Percentiles rank a stretch among this genome's conserved stretches.
Conservation (phyloP, 257 asterid genomes). For the Mentha longifolia region DNA sequence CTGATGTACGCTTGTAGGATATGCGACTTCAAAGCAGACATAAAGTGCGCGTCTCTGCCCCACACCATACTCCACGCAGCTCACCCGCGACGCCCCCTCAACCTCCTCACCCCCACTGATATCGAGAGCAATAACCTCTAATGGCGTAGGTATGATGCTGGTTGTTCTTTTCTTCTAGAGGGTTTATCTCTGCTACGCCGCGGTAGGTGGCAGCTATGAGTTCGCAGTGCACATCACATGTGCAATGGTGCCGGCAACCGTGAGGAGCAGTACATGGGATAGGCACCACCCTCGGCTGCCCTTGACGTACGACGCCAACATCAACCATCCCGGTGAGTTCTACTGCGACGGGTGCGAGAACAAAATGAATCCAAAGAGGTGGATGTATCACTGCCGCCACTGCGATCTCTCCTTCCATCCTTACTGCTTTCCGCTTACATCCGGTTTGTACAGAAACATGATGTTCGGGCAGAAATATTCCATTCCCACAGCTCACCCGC, state of each 20-base stretch:
- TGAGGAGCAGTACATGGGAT: not conserved
- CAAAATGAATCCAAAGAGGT: not conserved
- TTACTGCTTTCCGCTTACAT: not conserved
- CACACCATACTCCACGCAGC: not conserved
- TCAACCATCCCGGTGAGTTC: slow-evolving; percentile 14
- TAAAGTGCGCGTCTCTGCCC: slow-evolving; percentile 14
- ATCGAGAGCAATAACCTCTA: too few species aligned
- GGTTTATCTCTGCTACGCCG: too few species aligned
- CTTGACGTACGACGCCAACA: slow-evolving; percentile 2
- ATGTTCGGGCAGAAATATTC: not conserved
- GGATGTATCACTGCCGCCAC: not conserved
- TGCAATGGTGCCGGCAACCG: not conserved
- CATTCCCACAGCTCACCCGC: not conserved
- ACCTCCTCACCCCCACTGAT: too few species aligned
- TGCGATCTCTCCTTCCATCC: slow-evolving; percentile 27
- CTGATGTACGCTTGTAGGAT: not conserved
- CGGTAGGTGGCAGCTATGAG: too few species aligned
- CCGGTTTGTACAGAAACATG: not conserved
- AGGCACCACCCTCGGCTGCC: not conserved
- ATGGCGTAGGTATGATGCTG: not conserved
- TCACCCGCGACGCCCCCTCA: not conserved
- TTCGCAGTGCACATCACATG: not conserved
- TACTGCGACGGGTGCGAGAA: slow-evolving; percentile 11
- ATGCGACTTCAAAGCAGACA: not conserved
- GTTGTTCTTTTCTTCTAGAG: too few species aligned